These are phyloP conservation scores for Silybum marianum DNA, from an alignment of 129 eudicot genomes.

Conservation along the genomic window DNA sequence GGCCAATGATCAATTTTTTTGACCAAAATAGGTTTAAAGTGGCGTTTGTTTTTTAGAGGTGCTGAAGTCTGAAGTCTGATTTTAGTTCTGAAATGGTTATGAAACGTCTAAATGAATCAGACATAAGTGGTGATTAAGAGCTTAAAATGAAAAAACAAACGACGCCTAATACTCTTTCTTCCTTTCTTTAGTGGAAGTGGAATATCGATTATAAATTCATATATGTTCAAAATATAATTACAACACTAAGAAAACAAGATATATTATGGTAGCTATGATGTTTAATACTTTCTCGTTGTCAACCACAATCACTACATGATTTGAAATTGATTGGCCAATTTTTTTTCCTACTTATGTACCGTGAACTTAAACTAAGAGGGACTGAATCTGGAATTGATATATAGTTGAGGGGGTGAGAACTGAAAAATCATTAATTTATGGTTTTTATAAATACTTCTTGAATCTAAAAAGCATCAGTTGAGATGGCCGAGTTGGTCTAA, in stretches of 20 bases:
- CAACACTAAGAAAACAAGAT: not conserved
- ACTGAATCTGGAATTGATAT: not conserved
- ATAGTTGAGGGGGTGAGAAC: not conserved
- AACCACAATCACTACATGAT: not conserved
- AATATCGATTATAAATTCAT: not conserved
- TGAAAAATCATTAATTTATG: not conserved
- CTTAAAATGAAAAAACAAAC: too few species aligned
- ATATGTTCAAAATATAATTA: too few species aligned
- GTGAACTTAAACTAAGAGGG: not conserved
- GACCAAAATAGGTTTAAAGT: not conserved
- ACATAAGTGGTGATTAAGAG: too few species aligned
- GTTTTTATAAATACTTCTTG: not conserved
- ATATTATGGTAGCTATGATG: too few species aligned
- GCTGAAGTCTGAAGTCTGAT: too few species aligned
- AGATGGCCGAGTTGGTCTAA: slow-evolving; percentile 89
- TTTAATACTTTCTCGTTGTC: too few species aligned
- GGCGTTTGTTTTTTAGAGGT: too few species aligned
- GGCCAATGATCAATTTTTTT: not conserved
- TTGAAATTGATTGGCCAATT: not conserved
- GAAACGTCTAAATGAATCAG: too few species aligned
- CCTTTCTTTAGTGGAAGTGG: not conserved
- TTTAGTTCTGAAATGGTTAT: too few species aligned
- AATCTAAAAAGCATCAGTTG: slow-evolving; percentile 26
- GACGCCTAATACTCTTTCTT: not conserved
- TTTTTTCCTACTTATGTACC: not conserved